phyloP scores from a whole-genome alignment of 1,284 basidiomycete species.

The Cryptococcus sp. region DNA sequence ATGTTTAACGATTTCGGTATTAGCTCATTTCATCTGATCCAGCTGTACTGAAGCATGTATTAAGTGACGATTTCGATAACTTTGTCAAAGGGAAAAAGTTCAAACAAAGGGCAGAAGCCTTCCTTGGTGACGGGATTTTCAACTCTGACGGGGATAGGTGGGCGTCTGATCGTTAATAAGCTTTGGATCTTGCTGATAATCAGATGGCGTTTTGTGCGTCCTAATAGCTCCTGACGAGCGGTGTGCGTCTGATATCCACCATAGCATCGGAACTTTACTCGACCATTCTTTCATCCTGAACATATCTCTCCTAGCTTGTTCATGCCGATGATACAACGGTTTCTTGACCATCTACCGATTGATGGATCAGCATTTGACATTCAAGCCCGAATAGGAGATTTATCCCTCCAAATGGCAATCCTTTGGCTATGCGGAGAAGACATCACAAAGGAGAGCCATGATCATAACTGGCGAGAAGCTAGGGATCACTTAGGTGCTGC shows the following conservation, averaged over 20 bases:
- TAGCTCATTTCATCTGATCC: constrained; percentile 35
- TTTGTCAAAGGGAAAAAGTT: constrained; percentile 42
- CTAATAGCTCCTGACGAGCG: too few species aligned
- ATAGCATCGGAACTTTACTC: constrained; percentile 40
- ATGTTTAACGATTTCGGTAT: too few species aligned
- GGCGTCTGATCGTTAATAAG: constrained; percentile 1
- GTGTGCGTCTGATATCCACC: too few species aligned
- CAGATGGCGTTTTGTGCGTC: constrained; percentile 31
- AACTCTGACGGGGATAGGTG: constrained; percentile 44
- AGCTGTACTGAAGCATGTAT: constrained; percentile 24
- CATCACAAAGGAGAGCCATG: neutral
- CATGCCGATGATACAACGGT: constrained; percentile 8
- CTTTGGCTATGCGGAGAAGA: constrained; percentile 31
- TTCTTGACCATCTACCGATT: constrained; percentile 11
- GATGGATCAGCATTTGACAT: constrained; percentile 21
- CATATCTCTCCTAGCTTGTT: constrained; percentile 15
- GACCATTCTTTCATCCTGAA: constrained; percentile 42
- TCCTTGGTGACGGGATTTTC: constrained; percentile 47
- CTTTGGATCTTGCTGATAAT: neutral
- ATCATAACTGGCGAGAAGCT: constrained; percentile 15
- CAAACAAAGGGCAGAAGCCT: constrained; percentile 37
- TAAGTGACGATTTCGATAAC: constrained; percentile 28
- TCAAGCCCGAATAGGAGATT: constrained; percentile 18
- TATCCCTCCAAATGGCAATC: constrained; percentile 29
- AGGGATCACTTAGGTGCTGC: constrained; percentile 18